Percentiles rank a stretch among this genome's conserved stretches.
Conservation (phyloP, 164 flowering plant species). For the Chimonanthus praecox region DNA sequence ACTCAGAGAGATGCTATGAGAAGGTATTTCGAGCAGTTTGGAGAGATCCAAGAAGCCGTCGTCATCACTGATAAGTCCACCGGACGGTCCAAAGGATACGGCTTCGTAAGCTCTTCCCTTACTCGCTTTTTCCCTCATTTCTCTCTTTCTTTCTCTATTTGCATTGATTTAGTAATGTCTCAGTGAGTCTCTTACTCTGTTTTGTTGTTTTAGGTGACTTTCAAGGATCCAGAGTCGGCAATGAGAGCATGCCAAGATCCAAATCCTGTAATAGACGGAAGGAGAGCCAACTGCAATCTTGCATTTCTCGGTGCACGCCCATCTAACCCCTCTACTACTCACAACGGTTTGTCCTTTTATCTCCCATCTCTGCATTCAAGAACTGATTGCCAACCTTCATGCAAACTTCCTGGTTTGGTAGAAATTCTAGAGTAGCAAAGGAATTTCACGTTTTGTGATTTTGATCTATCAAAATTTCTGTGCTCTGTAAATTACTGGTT, state of each 20-base stretch:
- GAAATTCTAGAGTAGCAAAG: too few species aligned
- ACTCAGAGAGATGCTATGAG: constrained; percentile 61
- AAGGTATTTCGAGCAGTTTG: constrained; percentile 66
- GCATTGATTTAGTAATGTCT: background rate
- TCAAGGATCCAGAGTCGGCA: constrained; percentile 59
- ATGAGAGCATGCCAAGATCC: constrained; percentile 62
- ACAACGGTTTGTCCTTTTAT: constrained; percentile 28
- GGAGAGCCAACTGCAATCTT: constrained; percentile 66
- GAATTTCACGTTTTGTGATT: background rate
- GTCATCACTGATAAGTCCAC: constrained; percentile 60
- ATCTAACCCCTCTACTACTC: constrained; percentile 39
- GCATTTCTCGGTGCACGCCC: constrained; percentile 58
- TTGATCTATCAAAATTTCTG: background rate
- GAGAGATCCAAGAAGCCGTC: constrained; percentile 63
- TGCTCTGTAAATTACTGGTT: background rate
- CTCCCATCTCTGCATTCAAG: background rate
- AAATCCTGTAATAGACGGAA: constrained; percentile 63
- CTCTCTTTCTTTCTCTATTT: background rate
- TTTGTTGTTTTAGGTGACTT: constrained; percentile 37
- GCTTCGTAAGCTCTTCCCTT: constrained; percentile 40
- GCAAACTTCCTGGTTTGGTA: background rate
- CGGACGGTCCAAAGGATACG: constrained; percentile 68
- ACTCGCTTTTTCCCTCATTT: background rate
- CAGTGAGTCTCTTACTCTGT: background rate
- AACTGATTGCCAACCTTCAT: background rate